Evolutionary conservation across 768 basidiomycete genomes (phyloP), one percentile per base, ranked within the genome.

Genomic region (Guyanaporus albipodus): DNA sequence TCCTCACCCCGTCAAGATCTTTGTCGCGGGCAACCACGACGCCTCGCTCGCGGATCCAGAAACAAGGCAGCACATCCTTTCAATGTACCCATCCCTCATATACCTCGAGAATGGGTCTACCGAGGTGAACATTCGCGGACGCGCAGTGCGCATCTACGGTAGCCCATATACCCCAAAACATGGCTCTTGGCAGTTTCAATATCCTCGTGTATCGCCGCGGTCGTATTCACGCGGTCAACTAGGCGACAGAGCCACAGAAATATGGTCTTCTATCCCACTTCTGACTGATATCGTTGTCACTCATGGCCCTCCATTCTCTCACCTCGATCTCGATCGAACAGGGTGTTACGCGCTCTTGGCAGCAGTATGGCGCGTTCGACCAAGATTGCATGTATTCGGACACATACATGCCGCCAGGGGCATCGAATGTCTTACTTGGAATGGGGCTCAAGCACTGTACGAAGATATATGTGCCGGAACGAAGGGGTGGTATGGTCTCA

Each of bases 331-430:
- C 23, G 10, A 12, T 6, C 28, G 24, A 27, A 35, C 35, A 3
- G 45, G 49, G 15, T 50, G 49, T 22, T 47, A 37, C 8, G 45
- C 49, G 7, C 45, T 50, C 6, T 37, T 50, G 33, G 28, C 26
- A 12, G 45, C 38, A 7, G 23, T 50, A 8, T 47, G 29, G 49
- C 39, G 38, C 12, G 24, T 50, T n/a, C 49, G 45, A 17, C 49
- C 49, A 2, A 40, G 28, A 28, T 37, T 50, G 10, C 49, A 50
- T 32, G 46, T 48, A 8, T 50, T 48, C 11, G 49, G 50, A 8
- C 50, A 51, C 4, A 51, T 51, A 33, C 50, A 51, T 29, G 50
- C 50, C 11, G 50, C 40, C 9, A 51, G 50, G 29, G 41, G 50
- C 8, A 3, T 14, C 6, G 17, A 38, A 19, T 28, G 2, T 23